These are phyloP conservation scores for Alternaria brassicicola DNA, from an alignment of 2,329 filamentous ascomycete species.

Conservation along the genomic window DNA sequence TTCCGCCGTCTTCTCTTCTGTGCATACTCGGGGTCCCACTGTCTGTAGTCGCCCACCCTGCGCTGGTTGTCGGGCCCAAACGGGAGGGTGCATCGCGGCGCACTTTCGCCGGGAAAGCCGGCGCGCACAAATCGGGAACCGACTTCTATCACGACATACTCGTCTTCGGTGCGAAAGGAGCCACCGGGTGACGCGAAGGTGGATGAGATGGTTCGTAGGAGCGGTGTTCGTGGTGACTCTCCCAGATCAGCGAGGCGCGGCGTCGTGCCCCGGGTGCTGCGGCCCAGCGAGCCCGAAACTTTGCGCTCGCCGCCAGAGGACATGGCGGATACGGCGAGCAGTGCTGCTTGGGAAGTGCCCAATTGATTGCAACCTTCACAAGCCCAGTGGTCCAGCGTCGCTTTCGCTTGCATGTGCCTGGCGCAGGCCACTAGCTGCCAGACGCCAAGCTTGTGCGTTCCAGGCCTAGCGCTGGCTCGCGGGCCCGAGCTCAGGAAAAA, in stretches of 20 bases:
- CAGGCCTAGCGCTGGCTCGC: background rate
- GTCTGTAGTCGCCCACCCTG: constrained; percentile 80
- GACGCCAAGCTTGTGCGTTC: constrained; percentile 2
- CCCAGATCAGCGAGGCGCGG: constrained; percentile 46
- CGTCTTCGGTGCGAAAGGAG: constrained; percentile 68
- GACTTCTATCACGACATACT: constrained; percentile 84
- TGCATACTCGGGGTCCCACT: constrained; percentile 65
- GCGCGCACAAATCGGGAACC: constrained; percentile 78
- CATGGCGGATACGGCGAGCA: constrained; percentile 4
- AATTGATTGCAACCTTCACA: background rate
- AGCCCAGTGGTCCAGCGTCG: background rate
- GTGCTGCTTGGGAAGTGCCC: background rate
- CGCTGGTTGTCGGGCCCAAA: constrained; percentile 79
- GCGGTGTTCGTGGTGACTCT: constrained; percentile 52
- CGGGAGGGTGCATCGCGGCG: constrained; percentile 71
- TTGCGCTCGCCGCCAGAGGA: constrained; percentile 41
- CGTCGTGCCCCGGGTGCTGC: constrained; percentile 39
- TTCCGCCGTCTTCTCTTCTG: constrained; percentile 57
- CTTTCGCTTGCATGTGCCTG: background rate
- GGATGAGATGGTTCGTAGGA: constrained; percentile 64
- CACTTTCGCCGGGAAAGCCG: constrained; percentile 84
- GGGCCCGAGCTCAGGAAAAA: constrained; percentile 18
- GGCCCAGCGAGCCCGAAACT: constrained; percentile 35
- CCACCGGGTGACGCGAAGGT: constrained; percentile 64
- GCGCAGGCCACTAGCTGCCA: background rate